Evolutionary conservation across 495 filamentous ascomycete species (phyloP).

Genomic region (Aspergillus saccharolyticus): DNA sequence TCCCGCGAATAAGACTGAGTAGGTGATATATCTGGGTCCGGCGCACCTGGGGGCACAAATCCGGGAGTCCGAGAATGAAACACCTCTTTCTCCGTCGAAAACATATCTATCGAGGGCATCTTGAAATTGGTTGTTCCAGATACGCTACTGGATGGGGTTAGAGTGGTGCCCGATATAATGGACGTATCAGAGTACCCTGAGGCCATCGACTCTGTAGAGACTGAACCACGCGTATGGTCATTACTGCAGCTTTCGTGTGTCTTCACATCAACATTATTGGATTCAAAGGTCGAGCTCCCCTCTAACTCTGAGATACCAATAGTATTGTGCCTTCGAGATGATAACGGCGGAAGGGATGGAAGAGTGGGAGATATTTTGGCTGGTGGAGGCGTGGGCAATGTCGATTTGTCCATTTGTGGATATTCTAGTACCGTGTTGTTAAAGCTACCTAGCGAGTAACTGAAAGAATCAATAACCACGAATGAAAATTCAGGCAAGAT

Average conservation of each 20-base stretch:
- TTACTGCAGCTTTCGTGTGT: background rate
- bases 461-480: constrained; percentile 12
- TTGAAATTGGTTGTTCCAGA: constrained; percentile 4
- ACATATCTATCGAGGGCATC: background rate
- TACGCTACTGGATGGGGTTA: constrained; percentile 8
- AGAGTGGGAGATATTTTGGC: background rate
- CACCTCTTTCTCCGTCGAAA: constrained; percentile 6
- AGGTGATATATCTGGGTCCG: background rate
- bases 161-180: background rate
- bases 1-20: constrained; percentile 19
- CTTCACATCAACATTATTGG: background rate
- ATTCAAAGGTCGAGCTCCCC: background rate
- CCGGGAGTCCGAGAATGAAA: background rate
- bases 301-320: background rate
- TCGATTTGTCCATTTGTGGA: constrained; percentile 22
- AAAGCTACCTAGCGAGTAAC: constrained; percentile 25
- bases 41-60: background rate
- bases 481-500: background rate
- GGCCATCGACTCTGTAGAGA: constrained; percentile 18
- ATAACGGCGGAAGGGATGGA: background rate
- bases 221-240: constrained; percentile 8
- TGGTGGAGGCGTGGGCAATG: background rate
- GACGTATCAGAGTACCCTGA: constrained; percentile 21
- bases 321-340: background rate
- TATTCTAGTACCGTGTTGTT: constrained; percentile 24